Conservation (phyloP, 1,284 basidiomycete genomes). For the Ustilago lituana region DNA sequence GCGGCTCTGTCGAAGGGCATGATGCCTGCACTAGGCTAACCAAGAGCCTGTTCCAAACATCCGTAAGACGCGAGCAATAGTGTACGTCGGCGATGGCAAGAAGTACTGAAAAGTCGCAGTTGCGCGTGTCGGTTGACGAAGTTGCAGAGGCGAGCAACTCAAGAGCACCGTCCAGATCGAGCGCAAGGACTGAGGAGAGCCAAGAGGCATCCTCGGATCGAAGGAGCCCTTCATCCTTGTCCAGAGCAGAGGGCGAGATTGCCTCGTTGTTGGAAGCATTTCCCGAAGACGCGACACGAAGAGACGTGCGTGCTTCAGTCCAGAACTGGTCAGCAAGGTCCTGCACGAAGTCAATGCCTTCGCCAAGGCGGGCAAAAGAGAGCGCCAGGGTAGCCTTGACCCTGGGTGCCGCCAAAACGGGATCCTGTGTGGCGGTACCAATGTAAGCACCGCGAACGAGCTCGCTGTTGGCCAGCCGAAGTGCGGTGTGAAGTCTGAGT, state of each 20-base stretch:
- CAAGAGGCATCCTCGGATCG: constrained; percentile 33
- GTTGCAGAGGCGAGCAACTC: constrained; percentile 32
- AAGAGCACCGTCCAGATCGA: constrained; percentile 47
- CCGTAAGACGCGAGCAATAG: constrained; percentile 47
- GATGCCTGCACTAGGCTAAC: constrained; percentile 47
- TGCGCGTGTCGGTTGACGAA: background rate
- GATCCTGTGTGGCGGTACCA: constrained; percentile 9
- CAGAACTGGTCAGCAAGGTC: constrained; percentile 39
- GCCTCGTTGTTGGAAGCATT: background rate
- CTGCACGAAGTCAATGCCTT: constrained; percentile 34
- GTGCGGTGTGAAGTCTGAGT: constrained; percentile 48
- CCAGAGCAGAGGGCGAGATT: constrained; percentile 7
- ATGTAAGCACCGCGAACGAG: constrained; percentile 4
- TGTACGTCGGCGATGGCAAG: constrained; percentile 52
- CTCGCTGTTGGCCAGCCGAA: constrained; percentile 44
- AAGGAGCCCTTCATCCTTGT: constrained; percentile 18
- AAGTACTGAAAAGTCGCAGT: constrained; percentile 42
- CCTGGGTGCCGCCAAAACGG: constrained; percentile 16
- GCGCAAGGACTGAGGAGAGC: constrained; percentile 50
- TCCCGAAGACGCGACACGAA: constrained; percentile 1
- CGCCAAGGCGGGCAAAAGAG: constrained; percentile 43
- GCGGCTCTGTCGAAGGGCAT: constrained; percentile 31
- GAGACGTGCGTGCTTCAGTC: constrained; percentile 34
- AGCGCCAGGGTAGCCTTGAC: constrained; percentile 49
- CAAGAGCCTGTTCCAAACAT: constrained; percentile 54